phyloP scores from a whole-genome alignment of 495 filamentous ascomycete species.

The Penicillium riverlandense region DNA sequence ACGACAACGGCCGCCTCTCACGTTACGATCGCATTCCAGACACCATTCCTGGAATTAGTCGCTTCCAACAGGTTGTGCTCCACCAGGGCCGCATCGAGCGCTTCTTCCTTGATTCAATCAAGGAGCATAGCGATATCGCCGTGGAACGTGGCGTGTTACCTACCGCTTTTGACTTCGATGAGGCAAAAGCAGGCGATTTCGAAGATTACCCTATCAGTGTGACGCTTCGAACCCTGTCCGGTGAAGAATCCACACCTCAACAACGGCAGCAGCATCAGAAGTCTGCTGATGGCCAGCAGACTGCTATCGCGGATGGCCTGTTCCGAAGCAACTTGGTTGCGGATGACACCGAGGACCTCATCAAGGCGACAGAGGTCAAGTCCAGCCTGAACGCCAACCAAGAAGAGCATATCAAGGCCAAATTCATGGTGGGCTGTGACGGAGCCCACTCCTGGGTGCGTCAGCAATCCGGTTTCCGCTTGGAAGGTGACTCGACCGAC shows the following conservation, averaged over 20 bases:
- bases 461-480: conserved; percentile 39
- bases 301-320: conserved; percentile 42
- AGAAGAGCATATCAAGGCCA: conserved; percentile 46
- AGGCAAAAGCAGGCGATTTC: conserved; percentile 29
- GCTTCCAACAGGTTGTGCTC: conserved; percentile 46
- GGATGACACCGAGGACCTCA: conserved; percentile 51
- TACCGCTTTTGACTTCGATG: conserved; percentile 34
- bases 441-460: conserved; percentile 56
- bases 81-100: conserved; percentile 52
- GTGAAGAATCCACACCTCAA: conserved; percentile 33
- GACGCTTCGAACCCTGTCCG: conserved; percentile 34
- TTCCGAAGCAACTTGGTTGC: conserved; percentile 47
- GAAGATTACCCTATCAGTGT: conserved; percentile 48
- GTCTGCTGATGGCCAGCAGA: background rate
- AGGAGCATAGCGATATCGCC: conserved; percentile 24
- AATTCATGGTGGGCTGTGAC: conserved; percentile 59
- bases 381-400: conserved; percentile 15
- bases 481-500: conserved; percentile 54
- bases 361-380: conserved; percentile 22
- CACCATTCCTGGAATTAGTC: conserved; percentile 45
- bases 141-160: conserved; percentile 43
- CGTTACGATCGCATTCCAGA: conserved; percentile 49
- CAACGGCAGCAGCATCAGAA: conserved; percentile 5
- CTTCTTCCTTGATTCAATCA: conserved; percentile 45
- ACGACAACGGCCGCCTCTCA: conserved; percentile 39